A percentile compares a stretch with the other conserved stretches of the same genome.
Conservation (phyloP, 495 filamentous ascomycete genomes). For the Aspergillus nidulans region DNA sequence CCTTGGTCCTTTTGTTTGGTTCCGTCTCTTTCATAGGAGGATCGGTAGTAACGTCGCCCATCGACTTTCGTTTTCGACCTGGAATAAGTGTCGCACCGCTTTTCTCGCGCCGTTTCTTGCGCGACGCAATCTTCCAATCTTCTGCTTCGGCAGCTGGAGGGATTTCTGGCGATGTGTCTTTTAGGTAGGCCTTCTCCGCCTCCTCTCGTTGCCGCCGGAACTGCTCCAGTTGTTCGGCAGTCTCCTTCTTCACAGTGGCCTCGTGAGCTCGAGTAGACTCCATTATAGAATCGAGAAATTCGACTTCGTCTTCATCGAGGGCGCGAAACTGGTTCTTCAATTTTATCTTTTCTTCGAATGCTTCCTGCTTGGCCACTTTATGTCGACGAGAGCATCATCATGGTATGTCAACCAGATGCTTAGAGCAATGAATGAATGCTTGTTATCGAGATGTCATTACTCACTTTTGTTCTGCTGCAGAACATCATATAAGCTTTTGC, state of each 20-base stretch:
- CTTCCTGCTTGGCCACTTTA: conserved; percentile 88
- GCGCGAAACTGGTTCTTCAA: conserved; percentile 92
- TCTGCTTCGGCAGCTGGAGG: conserved; percentile 38
- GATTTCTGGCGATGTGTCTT: conserved; percentile 31
- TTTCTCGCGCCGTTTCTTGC: conserved; percentile 58
- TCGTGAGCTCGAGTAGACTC: conserved; percentile 68
- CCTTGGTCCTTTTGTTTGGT: conserved; percentile 4
- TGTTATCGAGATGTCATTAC: conserved; percentile 16
- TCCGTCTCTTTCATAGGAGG: conserved; percentile 14
- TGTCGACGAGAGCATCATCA: conserved; percentile 30
- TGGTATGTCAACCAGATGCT: conserved; percentile 49
- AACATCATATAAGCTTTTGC: conserved; percentile 78
- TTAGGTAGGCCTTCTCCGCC: conserved; percentile 50
- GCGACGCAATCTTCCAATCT: conserved; percentile 50
- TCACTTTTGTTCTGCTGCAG: conserved; percentile 93
- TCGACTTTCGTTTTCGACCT: conserved; percentile 54
- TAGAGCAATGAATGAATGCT: not conserved
- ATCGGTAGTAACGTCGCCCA: conserved; percentile 15
- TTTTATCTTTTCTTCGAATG: conserved; percentile 84
- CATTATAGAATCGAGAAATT: conserved; percentile 78
- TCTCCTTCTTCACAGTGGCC: conserved; percentile 67
- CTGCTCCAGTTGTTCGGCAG: conserved; percentile 61
- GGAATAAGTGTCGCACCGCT: conserved; percentile 51
- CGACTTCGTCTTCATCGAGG: conserved; percentile 89
- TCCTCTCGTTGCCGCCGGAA: conserved; percentile 70